phyloP scores from a whole-genome alignment of 768 basidiomycete species.

The Agaricus subrufescens region DNA sequence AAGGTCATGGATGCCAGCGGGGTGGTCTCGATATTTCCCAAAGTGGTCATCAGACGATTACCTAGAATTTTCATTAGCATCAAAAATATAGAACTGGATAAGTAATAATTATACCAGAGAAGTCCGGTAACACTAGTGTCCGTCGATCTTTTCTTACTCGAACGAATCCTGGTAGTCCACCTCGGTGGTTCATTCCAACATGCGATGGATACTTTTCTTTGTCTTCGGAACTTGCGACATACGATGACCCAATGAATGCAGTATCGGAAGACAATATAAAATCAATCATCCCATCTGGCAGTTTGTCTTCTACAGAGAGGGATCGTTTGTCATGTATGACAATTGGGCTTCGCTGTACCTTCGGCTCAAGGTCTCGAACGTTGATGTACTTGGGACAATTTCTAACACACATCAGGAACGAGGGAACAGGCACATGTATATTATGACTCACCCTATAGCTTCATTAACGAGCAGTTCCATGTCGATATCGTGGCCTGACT shows the following conservation, averaged over 20 bases:
- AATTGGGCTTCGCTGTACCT: conserved; percentile 31
- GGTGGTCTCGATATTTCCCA: conserved; percentile 57
- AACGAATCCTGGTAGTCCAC: conserved; percentile 58
- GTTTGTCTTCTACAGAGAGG: conserved; percentile 29
- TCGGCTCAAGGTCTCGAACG: conserved; percentile 44
- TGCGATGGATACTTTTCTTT: conserved; percentile 45
- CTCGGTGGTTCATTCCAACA: conserved; percentile 59
- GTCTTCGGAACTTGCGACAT: conserved; percentile 35
- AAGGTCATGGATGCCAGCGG: conserved; percentile 55
- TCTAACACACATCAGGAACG: conserved; percentile 22
- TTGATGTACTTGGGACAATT: conserved; percentile 73
- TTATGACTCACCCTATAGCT: conserved; percentile 46
- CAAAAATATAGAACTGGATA: neutral
- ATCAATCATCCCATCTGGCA: conserved; percentile 44
- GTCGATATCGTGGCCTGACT: conserved; percentile 21
- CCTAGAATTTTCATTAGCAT: conserved; percentile 25
- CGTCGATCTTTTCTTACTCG: conserved; percentile 54
- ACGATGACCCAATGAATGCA: conserved; percentile 50
- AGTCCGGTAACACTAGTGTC: conserved; percentile 57
- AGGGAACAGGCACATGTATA: neutral
- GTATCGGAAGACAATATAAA: conserved; percentile 50
- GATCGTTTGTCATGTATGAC: conserved; percentile 29
- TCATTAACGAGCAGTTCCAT: conserved; percentile 47
- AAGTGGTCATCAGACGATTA: conserved; percentile 58
- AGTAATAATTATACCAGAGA: conserved; percentile 35